Evolutionary conservation across 2,329 filamentous ascomycete genomes (phyloP), one percentile per base, ranked within the genome.

Genomic region (Colletotrichum destructivum): DNA sequence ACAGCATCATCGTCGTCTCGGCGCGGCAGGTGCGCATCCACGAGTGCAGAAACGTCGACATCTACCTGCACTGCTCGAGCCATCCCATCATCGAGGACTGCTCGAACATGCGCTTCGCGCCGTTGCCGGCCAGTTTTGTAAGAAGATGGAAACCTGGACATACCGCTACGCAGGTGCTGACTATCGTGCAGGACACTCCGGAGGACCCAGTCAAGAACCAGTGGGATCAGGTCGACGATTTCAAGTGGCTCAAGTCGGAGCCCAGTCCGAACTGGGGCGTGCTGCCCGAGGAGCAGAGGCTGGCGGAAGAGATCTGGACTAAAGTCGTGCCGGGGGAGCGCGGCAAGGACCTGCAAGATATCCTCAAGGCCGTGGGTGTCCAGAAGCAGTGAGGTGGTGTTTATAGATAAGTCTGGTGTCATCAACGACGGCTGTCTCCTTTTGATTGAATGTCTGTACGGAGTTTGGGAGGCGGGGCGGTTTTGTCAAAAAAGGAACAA

Each of bases 21-120:
- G 93, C 94, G 63, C 88, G 93, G n/a, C 96, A 99, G 81, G 94
- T 98, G 77, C 90, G 96, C 26, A 96, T 99, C 85, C 96, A 99
- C 80, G 93, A 96, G 75, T 97, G 94, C 78, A 86, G 84, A 55
- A 89, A 95, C 72, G 93, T 97, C 46, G 90, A 94, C 75, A 87
- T 99, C 13, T 98, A 98, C 79, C 85, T 99, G 70, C 89, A 92
- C 75, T 95, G 93, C 78, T 86, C 87, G 1, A 96, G 94, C 77
- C 91, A 95, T 73, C 96, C 96, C 0, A 98, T 99, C 76, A 97
- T 99, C 74, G 96, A 99, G 81, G 92, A 96, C 75, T 98, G 96
- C 79, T 87, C 83, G 31, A 88, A 86, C 16, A 89, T 99, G 79
- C 88, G 92, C 13, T 98, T 99, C 81, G 92, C 94, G 21, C 91